A percentile compares a stretch with the other conserved stretches of the same genome.
These are phyloP conservation scores for Seminavis robusta DNA, from an alignment of 108 stramenopile species.

Conservation along the genomic window DNA sequence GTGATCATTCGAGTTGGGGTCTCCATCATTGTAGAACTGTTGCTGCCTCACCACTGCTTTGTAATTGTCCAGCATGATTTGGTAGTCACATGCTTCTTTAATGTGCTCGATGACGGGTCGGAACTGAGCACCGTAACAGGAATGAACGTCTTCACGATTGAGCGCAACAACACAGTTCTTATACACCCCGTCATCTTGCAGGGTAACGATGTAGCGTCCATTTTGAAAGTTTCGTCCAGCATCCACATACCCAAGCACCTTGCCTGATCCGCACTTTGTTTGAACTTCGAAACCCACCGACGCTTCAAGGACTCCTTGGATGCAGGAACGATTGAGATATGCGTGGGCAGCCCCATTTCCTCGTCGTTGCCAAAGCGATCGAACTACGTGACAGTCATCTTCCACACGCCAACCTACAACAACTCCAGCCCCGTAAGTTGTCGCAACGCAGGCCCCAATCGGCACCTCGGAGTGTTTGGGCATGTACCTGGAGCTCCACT, in stretches of 20 bases:
- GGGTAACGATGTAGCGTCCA: slow-evolving; percentile 60
- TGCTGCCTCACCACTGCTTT: slow-evolving; percentile 48
- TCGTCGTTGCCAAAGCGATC: slow-evolving; percentile 75
- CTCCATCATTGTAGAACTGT: slow-evolving; percentile 5
- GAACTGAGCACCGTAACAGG: slow-evolving; percentile 71
- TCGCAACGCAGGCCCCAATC: slow-evolving; percentile 81
- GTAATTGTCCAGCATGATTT: slow-evolving; percentile 72
- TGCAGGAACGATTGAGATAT: slow-evolving; percentile 64
- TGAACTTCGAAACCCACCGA: slow-evolving; percentile 77
- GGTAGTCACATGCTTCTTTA: slow-evolving; percentile 69
- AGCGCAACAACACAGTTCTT: slow-evolving; percentile 41
- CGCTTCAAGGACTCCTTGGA: slow-evolving; percentile 63
- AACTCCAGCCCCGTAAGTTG: slow-evolving; percentile 80
- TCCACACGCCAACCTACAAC: slow-evolving; percentile 88
- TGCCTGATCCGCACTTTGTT: slow-evolving; percentile 60
- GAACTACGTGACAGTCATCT: slow-evolving; percentile 82
- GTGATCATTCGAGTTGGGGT: not conserved
- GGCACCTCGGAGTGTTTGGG: slow-evolving; percentile 83
- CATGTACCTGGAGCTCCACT: slow-evolving; percentile 56
- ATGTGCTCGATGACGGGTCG: slow-evolving; percentile 80
- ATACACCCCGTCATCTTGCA: slow-evolving; percentile 34
- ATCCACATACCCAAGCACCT: slow-evolving; percentile 51
- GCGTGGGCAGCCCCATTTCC: slow-evolving; percentile 63
- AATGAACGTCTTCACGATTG: slow-evolving; percentile 49
- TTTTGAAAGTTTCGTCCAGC: slow-evolving; percentile 49